phyloP scores from a whole-genome alignment of 495 filamentous ascomycete species.

The Tetracladium marchalianum region DNA sequence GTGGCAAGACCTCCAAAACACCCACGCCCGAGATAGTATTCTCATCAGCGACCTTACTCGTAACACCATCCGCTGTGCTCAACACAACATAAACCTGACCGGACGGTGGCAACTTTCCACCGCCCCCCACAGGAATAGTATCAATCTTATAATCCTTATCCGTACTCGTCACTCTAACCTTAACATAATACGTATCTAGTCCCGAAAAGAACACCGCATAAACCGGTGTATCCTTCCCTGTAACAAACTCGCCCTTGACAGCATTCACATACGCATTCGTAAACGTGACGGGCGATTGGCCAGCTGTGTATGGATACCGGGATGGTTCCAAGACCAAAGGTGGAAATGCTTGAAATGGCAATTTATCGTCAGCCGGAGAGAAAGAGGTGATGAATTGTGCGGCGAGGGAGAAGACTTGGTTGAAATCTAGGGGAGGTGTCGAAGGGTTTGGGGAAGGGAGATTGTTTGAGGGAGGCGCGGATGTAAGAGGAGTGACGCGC shows the following conservation, averaged over 20 bases:
- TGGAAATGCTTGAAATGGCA: constrained; percentile 36
- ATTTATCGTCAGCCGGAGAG: constrained; percentile 21
- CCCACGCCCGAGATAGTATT: constrained; percentile 33
- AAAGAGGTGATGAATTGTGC: constrained; percentile 34
- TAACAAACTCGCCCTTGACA: constrained; percentile 8
- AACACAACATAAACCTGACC: constrained; percentile 39
- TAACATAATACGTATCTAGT: constrained; percentile 19
- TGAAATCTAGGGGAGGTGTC: constrained; percentile 33
- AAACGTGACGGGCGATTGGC: constrained; percentile 19
- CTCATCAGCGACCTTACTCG: constrained; percentile 25
- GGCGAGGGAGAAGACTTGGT: constrained; percentile 36
- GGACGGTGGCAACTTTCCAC: constrained; percentile 14
- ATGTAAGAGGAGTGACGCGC: constrained; percentile 37
- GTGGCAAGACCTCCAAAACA: constrained; percentile 29
- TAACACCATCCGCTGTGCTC: constrained; percentile 23
- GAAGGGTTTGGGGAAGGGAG: constrained; percentile 35
- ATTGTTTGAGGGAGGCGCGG: constrained; percentile 19
- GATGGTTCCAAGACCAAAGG: constrained; percentile 10
- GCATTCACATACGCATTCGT: constrained; percentile 15
- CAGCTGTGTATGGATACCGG: constrained; percentile 16
- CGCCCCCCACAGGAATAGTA: constrained; percentile 21
- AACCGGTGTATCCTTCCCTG: constrained; percentile 8
- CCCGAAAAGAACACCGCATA: constrained; percentile 27
- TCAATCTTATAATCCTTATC: constrained; percentile 19
- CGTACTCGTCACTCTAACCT: constrained; percentile 13